These are phyloP conservation scores for Canavalia gladiata DNA, from an alignment of 306 rosid species.

Conservation along the genomic window DNA sequence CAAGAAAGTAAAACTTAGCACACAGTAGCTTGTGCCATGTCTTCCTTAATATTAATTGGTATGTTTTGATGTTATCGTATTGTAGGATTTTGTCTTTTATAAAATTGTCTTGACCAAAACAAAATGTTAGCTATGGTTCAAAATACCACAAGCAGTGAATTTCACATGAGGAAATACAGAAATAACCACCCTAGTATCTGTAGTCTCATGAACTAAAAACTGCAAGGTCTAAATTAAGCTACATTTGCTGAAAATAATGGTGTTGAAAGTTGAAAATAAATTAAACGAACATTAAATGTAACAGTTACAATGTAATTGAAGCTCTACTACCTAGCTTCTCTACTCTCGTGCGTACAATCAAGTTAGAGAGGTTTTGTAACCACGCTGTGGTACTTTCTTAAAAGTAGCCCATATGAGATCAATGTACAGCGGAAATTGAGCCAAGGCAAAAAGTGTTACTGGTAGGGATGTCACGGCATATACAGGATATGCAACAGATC, in stretches of 20 bases:
- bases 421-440: conserved; percentile 57
- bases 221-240: conserved; percentile 27
- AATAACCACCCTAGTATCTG: not conserved
- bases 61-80: conserved; percentile 6
- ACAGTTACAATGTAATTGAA: conserved; percentile 1
- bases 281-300: not conserved
- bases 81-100: conserved; percentile 10
- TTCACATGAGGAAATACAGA: not conserved
- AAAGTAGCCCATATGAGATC: conserved; percentile 58
- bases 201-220: not conserved
- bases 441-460: conserved; percentile 53
- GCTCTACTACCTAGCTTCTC: not conserved
- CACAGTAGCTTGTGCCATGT: conserved; percentile 27
- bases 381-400: conserved; percentile 53
- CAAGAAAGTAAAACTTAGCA: conserved; percentile 54
- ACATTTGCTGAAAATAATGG: not conserved
- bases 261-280: not conserved
- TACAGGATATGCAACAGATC: conserved; percentile 49
- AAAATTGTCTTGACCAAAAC: conserved; percentile 1
- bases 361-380: conserved; percentile 42
- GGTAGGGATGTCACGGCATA: conserved; percentile 62
- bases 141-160: conserved; percentile 10
- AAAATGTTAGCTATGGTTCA: not conserved
- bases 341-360: not conserved
- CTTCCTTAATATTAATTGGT: conserved; percentile 12